Percentiles rank a stretch among this genome's conserved stretches.
Evolutionary conservation across 192 early-diverging fungal species (phyloP).

Genomic region (Hyaloraphidium curvatum): DNA sequence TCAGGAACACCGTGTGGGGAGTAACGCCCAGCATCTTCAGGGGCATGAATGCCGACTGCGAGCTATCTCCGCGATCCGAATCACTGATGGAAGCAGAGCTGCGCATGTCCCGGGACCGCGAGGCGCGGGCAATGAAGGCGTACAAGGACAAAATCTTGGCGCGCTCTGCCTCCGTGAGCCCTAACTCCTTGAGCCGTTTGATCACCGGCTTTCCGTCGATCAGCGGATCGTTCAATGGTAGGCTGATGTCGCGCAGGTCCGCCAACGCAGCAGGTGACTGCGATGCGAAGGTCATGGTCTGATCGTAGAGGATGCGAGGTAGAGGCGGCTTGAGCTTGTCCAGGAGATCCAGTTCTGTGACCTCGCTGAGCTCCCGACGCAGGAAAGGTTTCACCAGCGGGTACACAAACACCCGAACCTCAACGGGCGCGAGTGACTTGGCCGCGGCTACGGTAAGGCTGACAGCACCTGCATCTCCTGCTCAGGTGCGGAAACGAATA

Average conservation of each 20-base stretch:
- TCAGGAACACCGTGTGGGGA: constrained; percentile 49
- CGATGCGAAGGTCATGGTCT: constrained; percentile 34
- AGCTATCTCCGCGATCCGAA: too few relatives aligned
- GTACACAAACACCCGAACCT: constrained; percentile 58
- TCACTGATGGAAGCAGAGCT: too few relatives aligned
- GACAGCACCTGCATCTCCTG: constrained; percentile 34
- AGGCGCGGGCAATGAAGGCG: too few relatives aligned
- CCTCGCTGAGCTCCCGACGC: constrained; percentile 36
- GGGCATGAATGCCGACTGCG: constrained; percentile 6
- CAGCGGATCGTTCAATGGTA: too few relatives aligned
- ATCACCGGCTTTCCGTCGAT: too few relatives aligned
- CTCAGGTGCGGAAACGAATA: too few relatives aligned
- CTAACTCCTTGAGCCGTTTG: too few relatives aligned
- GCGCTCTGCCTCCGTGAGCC: too few relatives aligned
- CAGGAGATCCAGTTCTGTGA: constrained; percentile 36
- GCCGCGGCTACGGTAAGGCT: constrained; percentile 43
- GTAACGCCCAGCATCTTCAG: constrained; percentile 42
- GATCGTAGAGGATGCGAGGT: constrained; percentile 36
- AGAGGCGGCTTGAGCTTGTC: constrained; percentile 49
- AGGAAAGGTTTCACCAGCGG: constrained; percentile 51
- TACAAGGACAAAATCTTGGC: too few relatives aligned
- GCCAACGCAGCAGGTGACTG: too few relatives aligned
- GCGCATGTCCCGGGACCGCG: too few relatives aligned
- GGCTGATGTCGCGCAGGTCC: too few relatives aligned
- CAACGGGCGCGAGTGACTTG: constrained; percentile 40